phyloP scores from a whole-genome alignment of 2,329 filamentous ascomycete genomes.

The Lasiodiplodia theobromae region DNA sequence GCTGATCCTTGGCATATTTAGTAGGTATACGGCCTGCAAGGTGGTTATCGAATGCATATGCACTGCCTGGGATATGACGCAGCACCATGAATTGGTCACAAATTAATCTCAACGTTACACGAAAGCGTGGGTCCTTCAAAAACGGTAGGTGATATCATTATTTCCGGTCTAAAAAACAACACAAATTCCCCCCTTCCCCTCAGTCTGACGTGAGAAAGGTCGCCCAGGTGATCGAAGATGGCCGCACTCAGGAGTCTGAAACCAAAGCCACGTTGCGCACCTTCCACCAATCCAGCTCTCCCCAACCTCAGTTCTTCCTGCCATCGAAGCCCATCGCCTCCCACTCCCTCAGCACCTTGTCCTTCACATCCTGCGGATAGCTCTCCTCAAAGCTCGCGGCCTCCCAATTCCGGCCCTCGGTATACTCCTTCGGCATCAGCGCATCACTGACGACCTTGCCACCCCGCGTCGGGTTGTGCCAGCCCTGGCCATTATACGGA shows the following conservation, averaged over 20 bases:
- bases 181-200: no score
- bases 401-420: conserved; percentile 47
- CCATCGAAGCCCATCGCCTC: conserved; percentile 28
- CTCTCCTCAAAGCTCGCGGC: conserved; percentile 44
- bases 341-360: conserved; percentile 49
- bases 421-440: conserved; percentile 42
- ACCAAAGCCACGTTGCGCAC: not conserved
- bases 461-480: conserved; percentile 40
- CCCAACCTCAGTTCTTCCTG: not conserved
- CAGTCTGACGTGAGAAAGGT: not conserved
- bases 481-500: conserved; percentile 57
- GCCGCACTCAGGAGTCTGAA: no score
- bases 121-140: no score
- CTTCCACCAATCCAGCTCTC: not conserved
- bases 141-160: no score
- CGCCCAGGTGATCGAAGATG: no score
- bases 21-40: no score
- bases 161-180: no score
- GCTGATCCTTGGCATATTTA: no score
- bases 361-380: conserved; percentile 51
- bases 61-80: no score
- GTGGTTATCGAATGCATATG: no score
- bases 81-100: no score
- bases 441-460: conserved; percentile 58
- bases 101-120: no score